These are phyloP conservation scores for Fusarium burgessii DNA, from an alignment of 2,329 filamentous ascomycete genomes.

Conservation along the genomic window DNA sequence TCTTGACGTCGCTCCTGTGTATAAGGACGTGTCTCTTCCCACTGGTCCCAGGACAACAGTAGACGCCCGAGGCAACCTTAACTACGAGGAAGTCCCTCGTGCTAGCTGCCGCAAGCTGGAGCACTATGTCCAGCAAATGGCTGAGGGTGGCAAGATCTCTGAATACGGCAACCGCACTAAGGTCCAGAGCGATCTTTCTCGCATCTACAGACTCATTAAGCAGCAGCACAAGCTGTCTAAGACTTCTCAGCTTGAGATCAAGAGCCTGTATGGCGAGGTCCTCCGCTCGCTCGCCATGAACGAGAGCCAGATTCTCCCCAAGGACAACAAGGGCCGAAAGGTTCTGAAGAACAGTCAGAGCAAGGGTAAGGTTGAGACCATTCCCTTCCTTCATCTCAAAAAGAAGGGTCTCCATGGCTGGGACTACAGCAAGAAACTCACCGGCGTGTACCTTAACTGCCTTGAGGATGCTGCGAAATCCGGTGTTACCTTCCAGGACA, in stretches of 20 bases:
- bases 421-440: slow-evolving; percentile 99
- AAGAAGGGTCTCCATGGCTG: slow-evolving; percentile 93
- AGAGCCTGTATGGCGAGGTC: slow-evolving; percentile 92
- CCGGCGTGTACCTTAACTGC: slow-evolving; percentile 90
- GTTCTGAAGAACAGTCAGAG: slow-evolving; percentile 64
- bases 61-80: slow-evolving; percentile 90
- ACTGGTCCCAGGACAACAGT: slow-evolving; percentile 94
- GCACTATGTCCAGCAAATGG: slow-evolving; percentile 99
- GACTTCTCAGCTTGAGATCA: slow-evolving; percentile 95
- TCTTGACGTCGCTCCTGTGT: slow-evolving; percentile 83
- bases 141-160: slow-evolving; percentile 96
- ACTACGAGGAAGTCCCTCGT: slow-evolving; percentile 88
- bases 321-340: slow-evolving; percentile 79
- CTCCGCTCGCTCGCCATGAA: slow-evolving; percentile 97
- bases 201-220: slow-evolving; percentile 98
- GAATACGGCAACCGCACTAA: slow-evolving; percentile 99
- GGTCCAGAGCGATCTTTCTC: slow-evolving; percentile 94
- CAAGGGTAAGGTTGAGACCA: slow-evolving; percentile 96
- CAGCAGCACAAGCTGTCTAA: slow-evolving; percentile 98
- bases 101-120: slow-evolving; percentile 95
- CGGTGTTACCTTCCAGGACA: slow-evolving; percentile 92
- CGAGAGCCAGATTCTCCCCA: slow-evolving; percentile 94
- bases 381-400: slow-evolving; percentile 97
- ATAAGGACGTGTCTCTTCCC: slow-evolving; percentile 94
- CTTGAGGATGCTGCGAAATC: slow-evolving; percentile 88